Conservation (phyloP, 208 protist genomes). For the Leishmania gerbilli region DNA sequence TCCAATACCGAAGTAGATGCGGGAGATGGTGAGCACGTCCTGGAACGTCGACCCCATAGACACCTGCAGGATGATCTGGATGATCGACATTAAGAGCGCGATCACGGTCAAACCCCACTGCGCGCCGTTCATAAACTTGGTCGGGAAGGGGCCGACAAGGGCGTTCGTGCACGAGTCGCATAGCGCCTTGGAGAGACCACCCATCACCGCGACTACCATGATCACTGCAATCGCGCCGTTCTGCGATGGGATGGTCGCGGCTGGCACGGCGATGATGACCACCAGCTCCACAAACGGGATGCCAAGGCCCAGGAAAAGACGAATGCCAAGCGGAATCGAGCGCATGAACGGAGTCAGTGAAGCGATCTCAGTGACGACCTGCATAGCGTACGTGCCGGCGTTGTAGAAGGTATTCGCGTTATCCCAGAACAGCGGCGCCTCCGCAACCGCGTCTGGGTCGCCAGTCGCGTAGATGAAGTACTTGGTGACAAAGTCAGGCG, state of each 20-base stretch:
- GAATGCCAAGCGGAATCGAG: constrained; percentile 48
- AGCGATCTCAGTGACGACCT: constrained; percentile 58
- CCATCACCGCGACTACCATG: constrained; percentile 58
- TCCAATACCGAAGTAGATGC: constrained; percentile 80
- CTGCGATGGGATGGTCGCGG: constrained; percentile 38
- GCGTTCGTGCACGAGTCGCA: constrained; percentile 83
- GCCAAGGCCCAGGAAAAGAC: constrained; percentile 55
- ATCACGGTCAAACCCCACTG: constrained; percentile 73
- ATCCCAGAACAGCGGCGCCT: constrained; percentile 61
- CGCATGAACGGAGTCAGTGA: constrained; percentile 50
- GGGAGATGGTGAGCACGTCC: constrained; percentile 53
- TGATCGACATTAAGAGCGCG: constrained; percentile 57
- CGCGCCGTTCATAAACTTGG: constrained; percentile 73
- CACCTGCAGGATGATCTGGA: constrained; percentile 80
- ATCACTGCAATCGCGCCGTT: constrained; percentile 66
- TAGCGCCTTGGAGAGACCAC: constrained; percentile 74
- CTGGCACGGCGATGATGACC: constrained; percentile 60
- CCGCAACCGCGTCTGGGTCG: constrained; percentile 36
- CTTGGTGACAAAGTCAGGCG: constrained; percentile 68
- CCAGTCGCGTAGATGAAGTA: constrained; percentile 80
- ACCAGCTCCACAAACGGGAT: constrained; percentile 63
- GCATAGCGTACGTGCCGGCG: constrained; percentile 59
- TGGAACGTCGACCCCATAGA: constrained; percentile 56
- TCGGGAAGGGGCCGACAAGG: constrained; percentile 77
- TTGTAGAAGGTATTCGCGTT: constrained; percentile 87